Evolutionary conservation across 208 protist genomes (phyloP), one percentile per base, ranked within the genome.

Genomic region (Leishmania arabica): DNA sequence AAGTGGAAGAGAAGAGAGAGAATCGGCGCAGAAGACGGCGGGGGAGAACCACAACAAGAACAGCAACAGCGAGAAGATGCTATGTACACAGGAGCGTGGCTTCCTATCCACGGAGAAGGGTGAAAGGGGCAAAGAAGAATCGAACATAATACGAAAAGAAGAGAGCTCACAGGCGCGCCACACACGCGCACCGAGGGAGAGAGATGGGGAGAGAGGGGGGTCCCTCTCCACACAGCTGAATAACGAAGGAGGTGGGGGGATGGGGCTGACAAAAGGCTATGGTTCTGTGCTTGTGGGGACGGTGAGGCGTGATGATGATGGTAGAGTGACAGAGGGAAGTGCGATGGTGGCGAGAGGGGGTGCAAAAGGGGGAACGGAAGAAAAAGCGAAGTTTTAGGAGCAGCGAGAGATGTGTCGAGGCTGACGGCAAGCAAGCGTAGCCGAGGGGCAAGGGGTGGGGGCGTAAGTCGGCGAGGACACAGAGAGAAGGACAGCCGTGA

Each of bases 1-100:
- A 53, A 37, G 47, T n/a, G 21, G 2, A 27, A 66, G 58, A 64
- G 8, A 27, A 66, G 58, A 64, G 24, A 73, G 66, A 68, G 21
- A 7, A 81, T 40, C n/a, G 19, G 51, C 11, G 60, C 77, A 75
- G 72, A 75, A 58, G 51, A 75, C 21, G 34, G 21, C 15, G 24
- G 15, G 4, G 34, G 51, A 31, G 24, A 40, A 3, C 34, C 4
- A 13, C 6, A 47, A 47, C 45, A 13, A 49, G 45, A 49, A 8
- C 69, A 54, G 42, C 45, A 74, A 51, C 34, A 56, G 56, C 37
- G 4, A 21, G 7, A 53, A 34, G 65, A 7, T 24, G 24, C n/a
- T 47, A 40, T 27, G 34, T 45, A 70, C 34, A 45, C 58, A 13
- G 27, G 9, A 31, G 58, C 6, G 58, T 31, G 8, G 58, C 27